Evolutionary conservation across 805 yeast species (phyloP).

Genomic region (Cyberlindnera suaveolens): DNA sequence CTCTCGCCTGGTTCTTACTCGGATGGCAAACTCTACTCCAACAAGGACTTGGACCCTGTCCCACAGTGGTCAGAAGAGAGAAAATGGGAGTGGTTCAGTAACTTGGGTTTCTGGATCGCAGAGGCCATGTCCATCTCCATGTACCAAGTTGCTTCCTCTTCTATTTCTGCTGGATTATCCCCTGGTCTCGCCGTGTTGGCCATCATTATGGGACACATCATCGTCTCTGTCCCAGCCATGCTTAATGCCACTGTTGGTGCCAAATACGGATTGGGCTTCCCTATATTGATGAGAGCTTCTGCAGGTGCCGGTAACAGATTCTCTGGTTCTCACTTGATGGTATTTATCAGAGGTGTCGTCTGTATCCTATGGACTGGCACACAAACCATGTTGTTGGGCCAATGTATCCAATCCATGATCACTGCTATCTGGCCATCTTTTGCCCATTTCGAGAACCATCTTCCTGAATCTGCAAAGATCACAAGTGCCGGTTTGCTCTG

Average conservation of each 20-base stretch:
- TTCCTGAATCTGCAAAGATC: constrained; percentile 18
- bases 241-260: constrained; percentile 25
- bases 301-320: constrained; percentile 31
- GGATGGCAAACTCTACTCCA: constrained; percentile 37
- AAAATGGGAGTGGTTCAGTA: constrained; percentile 59
- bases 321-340: constrained; percentile 26
- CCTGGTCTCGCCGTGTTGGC: constrained; percentile 44
- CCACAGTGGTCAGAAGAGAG: constrained; percentile 50
- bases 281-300: constrained; percentile 27
- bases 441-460: constrained; percentile 30
- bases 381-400: constrained; percentile 68
- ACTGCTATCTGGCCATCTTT: constrained; percentile 50
- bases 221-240: constrained; percentile 22
- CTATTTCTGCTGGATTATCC: constrained; percentile 52
- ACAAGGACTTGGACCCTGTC: constrained; percentile 63
- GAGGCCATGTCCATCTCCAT: constrained; percentile 76
- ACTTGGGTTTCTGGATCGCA: constrained; percentile 54
- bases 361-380: constrained; percentile 61
- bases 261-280: constrained; percentile 30
- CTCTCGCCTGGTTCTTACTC: constrained; percentile 17
- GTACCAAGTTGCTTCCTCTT: constrained; percentile 74
- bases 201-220: constrained; percentile 22
- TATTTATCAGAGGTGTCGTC: constrained; percentile 28
- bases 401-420: constrained; percentile 64
- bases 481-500: constrained; percentile 27